Conservation (phyloP, 805 yeast species). For the Saturnispora mendoncae region DNA sequence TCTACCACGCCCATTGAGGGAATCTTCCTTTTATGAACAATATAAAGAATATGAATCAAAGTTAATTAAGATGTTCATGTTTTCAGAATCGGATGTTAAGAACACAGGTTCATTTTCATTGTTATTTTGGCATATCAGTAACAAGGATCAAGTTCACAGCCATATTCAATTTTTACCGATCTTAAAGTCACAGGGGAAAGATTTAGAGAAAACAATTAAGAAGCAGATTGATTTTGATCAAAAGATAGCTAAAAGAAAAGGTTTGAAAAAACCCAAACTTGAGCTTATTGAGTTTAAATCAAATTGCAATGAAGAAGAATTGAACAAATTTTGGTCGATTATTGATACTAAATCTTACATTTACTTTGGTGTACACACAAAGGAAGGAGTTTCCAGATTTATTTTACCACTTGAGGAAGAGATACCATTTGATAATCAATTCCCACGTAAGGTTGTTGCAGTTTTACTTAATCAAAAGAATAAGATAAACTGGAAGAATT, state of each 20-base stretch:
- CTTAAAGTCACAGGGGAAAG: constrained; percentile 16
- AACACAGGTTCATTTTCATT: constrained; percentile 30
- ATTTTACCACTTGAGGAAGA: constrained; percentile 26
- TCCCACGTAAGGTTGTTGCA: constrained; percentile 76
- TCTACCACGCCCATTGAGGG: constrained; percentile 19
- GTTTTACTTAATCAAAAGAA: constrained; percentile 50
- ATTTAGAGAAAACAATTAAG: constrained; percentile 38
- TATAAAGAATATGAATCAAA: constrained; percentile 38
- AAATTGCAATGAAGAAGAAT: constrained; percentile 15
- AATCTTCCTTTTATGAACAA: constrained; percentile 36
- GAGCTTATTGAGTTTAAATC: constrained; percentile 11
- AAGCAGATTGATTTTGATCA: constrained; percentile 39
- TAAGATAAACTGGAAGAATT: constrained; percentile 68
- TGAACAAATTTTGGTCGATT: constrained; percentile 18
- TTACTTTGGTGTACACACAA: constrained; percentile 6
- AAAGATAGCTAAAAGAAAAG: constrained; percentile 29
- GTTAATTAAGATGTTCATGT: constrained; percentile 40
- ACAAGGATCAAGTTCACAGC: constrained; percentile 57
- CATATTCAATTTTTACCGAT: constrained; percentile 76
- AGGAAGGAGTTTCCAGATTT: constrained; percentile 16
- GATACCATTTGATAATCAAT: constrained; percentile 56
- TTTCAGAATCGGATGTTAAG: constrained; percentile 20
- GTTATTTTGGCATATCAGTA: constrained; percentile 63
- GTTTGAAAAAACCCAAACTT: constrained; percentile 20
- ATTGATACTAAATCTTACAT: constrained; percentile 30